Base-by-base conservation (phyloP, 495 filamentous ascomycete genomes). In the Ascobolus immersus region DNA sequence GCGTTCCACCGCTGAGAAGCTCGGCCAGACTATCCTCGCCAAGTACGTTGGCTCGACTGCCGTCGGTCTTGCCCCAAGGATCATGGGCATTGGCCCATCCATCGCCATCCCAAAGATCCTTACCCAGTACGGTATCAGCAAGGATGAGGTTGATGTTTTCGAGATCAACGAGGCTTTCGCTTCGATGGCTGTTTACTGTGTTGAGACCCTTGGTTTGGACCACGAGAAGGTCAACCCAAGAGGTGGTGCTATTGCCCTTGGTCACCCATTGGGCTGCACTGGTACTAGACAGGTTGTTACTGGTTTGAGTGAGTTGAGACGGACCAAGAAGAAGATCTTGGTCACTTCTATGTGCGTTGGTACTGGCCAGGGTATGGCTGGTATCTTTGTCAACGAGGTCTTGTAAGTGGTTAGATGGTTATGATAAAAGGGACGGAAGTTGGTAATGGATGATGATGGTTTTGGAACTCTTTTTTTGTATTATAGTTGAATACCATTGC, bases 101-200 rank as follows among this genome's bases (percentile, higher is more conserved):
- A 64, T 89, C 33, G 86, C 80, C 28, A 90, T 96, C 45, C 86
- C 86, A 41, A 96, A 96, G 65, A 64, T 96, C 22, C 60, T 96
- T 29, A 55, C 53, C 49, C 73, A 90, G 59, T 72, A 71, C 67
- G 65, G 70, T 49, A 50, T 96, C 40, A 61, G 58, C n/a, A 60
- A 89, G 33, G 58, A 71, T 29, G 84, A 96, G 38, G 64, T 80
- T 39, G 86, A 96, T 43, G 62, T 96, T 28, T 67, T 77, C 42
- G 86, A 96, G 63, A 56, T 96, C 47, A 96, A 96, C 55, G 86
- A 96, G 65, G 86, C 86, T 1, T 96, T 96, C 43, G 86, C 84
- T 17, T 79, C 71, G 19, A 96, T 96, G 84, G 82, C 77, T 1
- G 80, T 92, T 2, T 96, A 92, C 62, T 91, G 80, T 56, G 50